Evolutionary conservation across 1,139 yeast genomes (phyloP), one percentile per base, ranked within the genome.

Genomic region (Pneumocystis carinii): DNA sequence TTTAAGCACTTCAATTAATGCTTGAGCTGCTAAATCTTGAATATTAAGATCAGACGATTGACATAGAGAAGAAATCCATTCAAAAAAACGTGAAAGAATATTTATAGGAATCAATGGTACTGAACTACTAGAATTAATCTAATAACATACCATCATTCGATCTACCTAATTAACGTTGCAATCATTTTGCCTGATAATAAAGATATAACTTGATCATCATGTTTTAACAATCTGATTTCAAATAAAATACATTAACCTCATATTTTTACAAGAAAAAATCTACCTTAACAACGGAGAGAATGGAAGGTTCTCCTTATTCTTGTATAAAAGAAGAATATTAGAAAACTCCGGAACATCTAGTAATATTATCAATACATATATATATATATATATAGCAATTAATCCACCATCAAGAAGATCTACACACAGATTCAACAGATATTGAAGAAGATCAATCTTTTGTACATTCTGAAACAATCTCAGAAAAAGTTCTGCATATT

Each of bases 381-480:
- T 10, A 59, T 39, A 38, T 27, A 64, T 19, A 24, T 27, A 17
- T 35, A n/a, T n/a, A 27, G 24, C 6, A 36, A 35, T 10, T 8
- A 48, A 61, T 65, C 41, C 32, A 67, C 69, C 68, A 42, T 68
- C 70, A 29, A 81, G 75, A 68, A 86, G 78, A 69, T 86, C 94
- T 64, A 85, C 83, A 63, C 85, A 76, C 67, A 88, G 77, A 48
- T 87, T 87, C 66, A 87, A 79, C 41, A 86, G 79, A 71, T 85
- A 85, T 73, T 87, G 86, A 70, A 84, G 80, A 39, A 87, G 86
- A 69, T 90, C 97, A 69, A 83, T 86, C 66, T 86, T 76, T 59
- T 77, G 74, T 66, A 72, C 71, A 70, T 82, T 81, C 69, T 79
- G 76, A 72, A 87, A 77, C 67, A 86, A 73, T 64, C 80, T 79